Evolutionary conservation across 495 filamentous ascomycete genomes (phyloP).

Genomic region (Penicillium crystallinum): DNA sequence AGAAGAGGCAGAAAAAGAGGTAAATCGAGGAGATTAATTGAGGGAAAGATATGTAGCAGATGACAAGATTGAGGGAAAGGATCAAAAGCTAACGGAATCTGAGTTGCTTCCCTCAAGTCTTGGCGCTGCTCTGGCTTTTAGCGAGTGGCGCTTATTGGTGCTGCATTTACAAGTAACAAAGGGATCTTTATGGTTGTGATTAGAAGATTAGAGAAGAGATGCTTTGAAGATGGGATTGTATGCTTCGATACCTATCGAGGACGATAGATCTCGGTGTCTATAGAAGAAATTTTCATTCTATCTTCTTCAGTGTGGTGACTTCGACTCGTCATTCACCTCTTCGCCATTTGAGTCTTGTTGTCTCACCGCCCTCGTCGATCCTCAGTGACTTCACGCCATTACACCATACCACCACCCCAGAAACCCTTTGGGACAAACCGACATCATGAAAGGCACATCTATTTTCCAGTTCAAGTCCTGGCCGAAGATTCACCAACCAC

Average conservation of each 20-base stretch:
- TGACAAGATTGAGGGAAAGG: constrained; percentile 24
- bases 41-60: constrained; percentile 22
- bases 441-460: constrained; percentile 40
- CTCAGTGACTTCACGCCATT: background rate
- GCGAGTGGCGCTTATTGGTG: constrained; percentile 32
- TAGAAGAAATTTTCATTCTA: too few relatives aligned
- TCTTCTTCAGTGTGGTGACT: background rate
- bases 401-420: background rate
- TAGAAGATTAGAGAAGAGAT: background rate
- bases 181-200: background rate
- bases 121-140: constrained; percentile 31
- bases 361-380: constrained; percentile 7
- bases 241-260: background rate
- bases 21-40: constrained; percentile 26
- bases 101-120: constrained; percentile 31
- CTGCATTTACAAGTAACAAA: constrained; percentile 1
- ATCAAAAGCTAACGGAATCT: constrained; percentile 26
- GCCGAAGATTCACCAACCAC: constrained; percentile 65
- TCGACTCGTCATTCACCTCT: constrained; percentile 8
- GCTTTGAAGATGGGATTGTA: background rate
- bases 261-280: too few relatives aligned
- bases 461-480: constrained; percentile 41
- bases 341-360: background rate
- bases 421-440: constrained; percentile 13
- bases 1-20: constrained; percentile 30